phyloP scores from a whole-genome alignment of 805 yeast genomes.

The Hagleromyces aurorensis region DNA sequence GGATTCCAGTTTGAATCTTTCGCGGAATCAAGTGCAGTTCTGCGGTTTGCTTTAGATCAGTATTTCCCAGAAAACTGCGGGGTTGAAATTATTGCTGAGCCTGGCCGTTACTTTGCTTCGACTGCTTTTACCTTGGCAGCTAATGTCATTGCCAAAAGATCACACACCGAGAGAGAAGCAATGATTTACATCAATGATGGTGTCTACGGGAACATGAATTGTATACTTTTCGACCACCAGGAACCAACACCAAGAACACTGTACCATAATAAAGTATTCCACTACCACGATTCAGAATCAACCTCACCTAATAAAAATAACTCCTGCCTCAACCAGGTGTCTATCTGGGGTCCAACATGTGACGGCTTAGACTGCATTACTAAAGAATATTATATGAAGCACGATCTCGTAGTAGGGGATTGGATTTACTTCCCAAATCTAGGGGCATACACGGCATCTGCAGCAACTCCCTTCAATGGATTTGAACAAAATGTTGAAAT shows the following conservation, averaged over 20 bases:
- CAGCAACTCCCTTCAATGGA: conserved; percentile 91
- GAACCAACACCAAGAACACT: conserved; percentile 63
- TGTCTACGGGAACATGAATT: conserved; percentile 90
- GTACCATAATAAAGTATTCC: conserved; percentile 42
- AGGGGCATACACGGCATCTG: conserved; percentile 91
- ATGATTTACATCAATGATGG: conserved; percentile 93
- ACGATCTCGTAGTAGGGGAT: conserved; percentile 72
- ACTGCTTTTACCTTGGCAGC: conserved; percentile 78
- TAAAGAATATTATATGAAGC: conserved; percentile 42
- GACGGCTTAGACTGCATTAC: conserved; percentile 89
- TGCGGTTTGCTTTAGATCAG: conserved; percentile 46
- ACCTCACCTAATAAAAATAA: conserved; percentile 10
- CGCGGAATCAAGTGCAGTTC: conserved; percentile 46
- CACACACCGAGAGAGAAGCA: conserved; percentile 34
- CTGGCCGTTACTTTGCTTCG: conserved; percentile 86
- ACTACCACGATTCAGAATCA: conserved; percentile 32
- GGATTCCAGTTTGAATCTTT: conserved; percentile 72
- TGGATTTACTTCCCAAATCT: conserved; percentile 79
- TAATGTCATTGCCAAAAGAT: conserved; percentile 78
- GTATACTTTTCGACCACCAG: conserved; percentile 89
- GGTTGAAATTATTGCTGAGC: conserved; percentile 74
- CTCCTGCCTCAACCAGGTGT: conserved; percentile 35
- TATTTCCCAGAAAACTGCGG: conserved; percentile 45
- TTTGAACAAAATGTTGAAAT: conserved; percentile 57
- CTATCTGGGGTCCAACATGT: conserved; percentile 98